phyloP scores from a whole-genome alignment of 352 stramenopile species.

The Thalassiosira allenii region DNA sequence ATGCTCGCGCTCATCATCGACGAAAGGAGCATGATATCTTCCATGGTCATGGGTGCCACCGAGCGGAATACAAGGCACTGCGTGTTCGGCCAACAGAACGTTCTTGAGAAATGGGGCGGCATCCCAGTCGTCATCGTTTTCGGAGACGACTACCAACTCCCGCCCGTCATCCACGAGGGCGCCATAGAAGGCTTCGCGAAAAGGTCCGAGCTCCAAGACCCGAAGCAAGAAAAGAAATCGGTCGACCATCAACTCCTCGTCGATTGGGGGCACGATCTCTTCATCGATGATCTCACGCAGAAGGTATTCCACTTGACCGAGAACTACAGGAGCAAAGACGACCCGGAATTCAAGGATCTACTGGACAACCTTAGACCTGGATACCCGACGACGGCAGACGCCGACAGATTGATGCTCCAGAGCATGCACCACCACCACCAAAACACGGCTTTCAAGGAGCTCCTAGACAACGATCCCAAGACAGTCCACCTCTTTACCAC shows the following conservation, averaged over 20 bases:
- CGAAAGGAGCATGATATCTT: constrained; percentile 32
- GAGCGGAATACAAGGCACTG: constrained; percentile 1
- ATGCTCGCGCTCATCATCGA: constrained; percentile 24
- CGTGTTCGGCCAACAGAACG: background rate
- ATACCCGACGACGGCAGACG: background rate
- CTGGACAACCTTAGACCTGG: background rate
- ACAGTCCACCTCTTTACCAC: constrained; percentile 21
- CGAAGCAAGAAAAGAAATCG: background rate
- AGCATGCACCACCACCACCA: background rate
- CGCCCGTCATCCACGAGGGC: background rate
- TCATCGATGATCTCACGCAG: background rate
- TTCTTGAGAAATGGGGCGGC: background rate
- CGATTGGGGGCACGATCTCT: background rate
- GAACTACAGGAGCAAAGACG: constrained; percentile 7
- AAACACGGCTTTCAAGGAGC: background rate
- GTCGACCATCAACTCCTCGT: background rate
- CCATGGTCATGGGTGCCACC: background rate
- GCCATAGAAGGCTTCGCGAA: constrained; percentile 1
- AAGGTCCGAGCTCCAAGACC: background rate
- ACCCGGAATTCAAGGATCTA: background rate
- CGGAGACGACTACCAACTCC: constrained; percentile 14
- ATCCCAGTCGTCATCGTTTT: constrained; percentile 14
- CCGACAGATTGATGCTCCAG: background rate
- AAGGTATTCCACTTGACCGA: constrained; percentile 6
- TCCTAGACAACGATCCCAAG: constrained; percentile 12